Conservation (phyloP, 345 rosid species). For the Chamaenerion angustifolium region DNA sequence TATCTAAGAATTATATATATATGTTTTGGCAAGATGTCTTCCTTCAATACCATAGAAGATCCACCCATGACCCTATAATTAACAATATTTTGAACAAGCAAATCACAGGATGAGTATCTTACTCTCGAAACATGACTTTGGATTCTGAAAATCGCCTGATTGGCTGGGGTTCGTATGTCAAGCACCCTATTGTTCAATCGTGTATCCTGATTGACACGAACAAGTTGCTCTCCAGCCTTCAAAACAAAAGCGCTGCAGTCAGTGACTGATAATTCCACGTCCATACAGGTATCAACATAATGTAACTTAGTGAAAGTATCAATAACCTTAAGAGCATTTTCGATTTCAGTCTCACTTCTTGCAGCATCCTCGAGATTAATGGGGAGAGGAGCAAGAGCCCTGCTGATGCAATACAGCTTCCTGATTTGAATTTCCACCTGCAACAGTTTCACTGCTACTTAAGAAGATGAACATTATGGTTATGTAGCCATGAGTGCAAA, state of each 20-base stretch:
- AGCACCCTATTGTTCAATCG: constrained; percentile 61
- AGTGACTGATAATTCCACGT: too few species aligned
- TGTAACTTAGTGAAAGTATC: neutral
- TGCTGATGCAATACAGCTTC: constrained; percentile 46
- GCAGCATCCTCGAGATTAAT: constrained; percentile 75
- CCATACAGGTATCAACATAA: neutral
- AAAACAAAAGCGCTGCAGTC: constrained; percentile 6
- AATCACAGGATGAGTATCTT: constrained; percentile 6
- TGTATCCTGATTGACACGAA: constrained; percentile 73
- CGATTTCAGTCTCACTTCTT: constrained; percentile 65
- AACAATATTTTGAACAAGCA: neutral
- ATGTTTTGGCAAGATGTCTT: too few species aligned
- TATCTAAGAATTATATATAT: too few species aligned
- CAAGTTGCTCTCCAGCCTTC: constrained; percentile 47
- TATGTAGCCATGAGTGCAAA: neutral
- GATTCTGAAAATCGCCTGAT: constrained; percentile 67
- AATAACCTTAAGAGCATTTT: constrained; percentile 42
- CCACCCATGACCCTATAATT: neutral
- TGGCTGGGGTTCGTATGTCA: constrained; percentile 70
- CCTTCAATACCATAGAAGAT: too few species aligned
- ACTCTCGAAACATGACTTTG: constrained; percentile 40
- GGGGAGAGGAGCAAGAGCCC: constrained; percentile 43
- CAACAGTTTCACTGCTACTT: neutral
- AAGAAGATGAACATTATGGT: neutral
- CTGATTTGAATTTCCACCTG: constrained; percentile 63